These are phyloP conservation scores for Botrytis aclada DNA, from an alignment of 2,329 filamentous ascomycete species.

Conservation along the genomic window DNA sequence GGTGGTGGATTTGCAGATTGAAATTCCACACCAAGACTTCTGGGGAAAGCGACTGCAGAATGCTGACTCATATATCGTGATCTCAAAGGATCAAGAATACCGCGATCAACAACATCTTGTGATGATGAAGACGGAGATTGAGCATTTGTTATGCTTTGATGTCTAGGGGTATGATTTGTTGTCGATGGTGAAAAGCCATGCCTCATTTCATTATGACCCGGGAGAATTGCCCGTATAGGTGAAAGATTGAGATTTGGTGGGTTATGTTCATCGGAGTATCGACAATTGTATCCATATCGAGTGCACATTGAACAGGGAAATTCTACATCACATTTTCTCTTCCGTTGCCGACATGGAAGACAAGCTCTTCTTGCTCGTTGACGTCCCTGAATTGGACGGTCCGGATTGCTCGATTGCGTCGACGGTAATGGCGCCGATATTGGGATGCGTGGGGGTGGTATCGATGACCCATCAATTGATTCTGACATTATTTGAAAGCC, in stretches of 20 bases:
- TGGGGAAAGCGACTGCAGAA: conserved; percentile 38
- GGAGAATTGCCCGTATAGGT: background rate
- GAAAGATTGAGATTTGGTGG: background rate
- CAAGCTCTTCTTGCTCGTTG: conserved; percentile 31
- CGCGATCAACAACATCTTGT: conserved; percentile 23
- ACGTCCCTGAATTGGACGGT: conserved; percentile 10
- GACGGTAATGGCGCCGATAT: background rate
- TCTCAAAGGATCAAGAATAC: conserved; percentile 14
- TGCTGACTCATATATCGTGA: conserved; percentile 31
- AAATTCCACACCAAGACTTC: conserved; percentile 37
- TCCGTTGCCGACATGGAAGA: conserved; percentile 31
- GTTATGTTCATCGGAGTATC: conserved; percentile 22
- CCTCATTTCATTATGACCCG: background rate
- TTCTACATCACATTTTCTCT: conserved; percentile 31
- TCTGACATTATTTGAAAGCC: background rate
- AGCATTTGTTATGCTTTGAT: background rate
- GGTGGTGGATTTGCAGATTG: conserved; percentile 38
- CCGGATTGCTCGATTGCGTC: background rate
- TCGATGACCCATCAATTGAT: background rate
- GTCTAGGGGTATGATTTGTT: background rate
- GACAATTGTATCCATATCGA: conserved; percentile 30
- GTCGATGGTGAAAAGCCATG: background rate
- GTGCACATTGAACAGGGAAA: conserved; percentile 31
- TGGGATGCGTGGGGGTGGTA: background rate
- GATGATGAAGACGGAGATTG: conserved; percentile 13